A percentile compares a stretch with the other conserved stretches of the same genome.
Conservation (phyloP, 148 eudicot genomes). For the Rhododendron griersonianum region DNA sequence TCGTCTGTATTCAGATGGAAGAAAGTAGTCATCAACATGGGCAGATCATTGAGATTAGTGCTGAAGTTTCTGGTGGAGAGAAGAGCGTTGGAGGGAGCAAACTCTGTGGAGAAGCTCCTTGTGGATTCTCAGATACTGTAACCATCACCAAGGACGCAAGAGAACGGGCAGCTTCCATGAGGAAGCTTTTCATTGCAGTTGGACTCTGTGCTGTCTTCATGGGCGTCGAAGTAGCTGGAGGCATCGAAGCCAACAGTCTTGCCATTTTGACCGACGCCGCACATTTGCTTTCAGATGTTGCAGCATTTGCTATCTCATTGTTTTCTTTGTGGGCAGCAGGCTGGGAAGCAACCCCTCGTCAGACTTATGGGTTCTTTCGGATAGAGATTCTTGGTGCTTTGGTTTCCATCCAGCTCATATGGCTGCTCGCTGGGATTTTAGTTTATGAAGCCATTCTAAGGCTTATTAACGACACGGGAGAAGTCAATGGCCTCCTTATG, state of each 20-base stretch:
- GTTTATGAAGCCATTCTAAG: slow-evolving; percentile 80
- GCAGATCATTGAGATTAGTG: slow-evolving; percentile 44
- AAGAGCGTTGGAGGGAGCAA: slow-evolving; percentile 33
- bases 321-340: slow-evolving; percentile 63
- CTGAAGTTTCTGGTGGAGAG: slow-evolving; percentile 26
- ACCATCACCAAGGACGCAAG: slow-evolving; percentile 51
- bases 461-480: slow-evolving; percentile 52
- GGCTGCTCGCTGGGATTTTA: slow-evolving; percentile 57
- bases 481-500: slow-evolving; percentile 81
- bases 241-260: slow-evolving; percentile 83
- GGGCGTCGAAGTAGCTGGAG: slow-evolving; percentile 78
- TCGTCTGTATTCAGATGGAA: slow-evolving; percentile 48
- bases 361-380: slow-evolving; percentile 83
- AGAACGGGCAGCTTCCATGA: slow-evolving; percentile 75
- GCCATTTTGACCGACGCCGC: slow-evolving; percentile 91
- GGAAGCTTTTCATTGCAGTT: slow-evolving; percentile 67
- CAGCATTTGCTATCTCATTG: slow-evolving; percentile 67
- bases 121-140: slow-evolving; percentile 66
- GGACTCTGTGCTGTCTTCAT: slow-evolving; percentile 69
- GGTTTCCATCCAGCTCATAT: slow-evolving; percentile 48
- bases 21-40: slow-evolving; percentile 21
- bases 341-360: slow-evolving; percentile 94
- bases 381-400: slow-evolving; percentile 84
- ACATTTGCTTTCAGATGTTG: slow-evolving; percentile 85
- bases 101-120: slow-evolving; percentile 62